Evolutionary conservation across 768 basidiomycete genomes (phyloP).

Genomic region (Serendipita vermifera): DNA sequence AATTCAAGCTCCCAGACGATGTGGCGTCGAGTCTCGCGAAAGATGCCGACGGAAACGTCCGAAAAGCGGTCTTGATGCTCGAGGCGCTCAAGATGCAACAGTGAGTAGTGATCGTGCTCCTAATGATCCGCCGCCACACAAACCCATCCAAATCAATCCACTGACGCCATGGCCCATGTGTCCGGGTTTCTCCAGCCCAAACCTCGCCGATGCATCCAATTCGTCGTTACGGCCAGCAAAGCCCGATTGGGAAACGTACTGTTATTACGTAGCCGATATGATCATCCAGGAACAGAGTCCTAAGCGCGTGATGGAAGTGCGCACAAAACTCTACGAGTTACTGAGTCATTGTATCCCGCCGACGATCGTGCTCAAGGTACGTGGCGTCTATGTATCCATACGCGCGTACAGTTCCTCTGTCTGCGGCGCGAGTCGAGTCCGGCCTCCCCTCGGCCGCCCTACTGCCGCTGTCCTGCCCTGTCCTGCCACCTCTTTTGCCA

Average conservation of each 20-base stretch:
- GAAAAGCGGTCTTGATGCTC: conserved; percentile 87
- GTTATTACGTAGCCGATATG: conserved; percentile 78
- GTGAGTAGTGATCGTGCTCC: conserved; percentile 31
- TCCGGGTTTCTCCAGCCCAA: conserved; percentile 40
- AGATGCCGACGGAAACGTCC: conserved; percentile 78
- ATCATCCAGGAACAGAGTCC: conserved; percentile 86
- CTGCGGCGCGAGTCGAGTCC: too few species aligned
- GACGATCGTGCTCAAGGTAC: conserved; percentile 77
- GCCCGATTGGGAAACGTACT: conserved; percentile 99
- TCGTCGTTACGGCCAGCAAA: conserved; percentile 64
- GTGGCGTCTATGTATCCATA: too few species aligned
- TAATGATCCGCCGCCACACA: background rate
- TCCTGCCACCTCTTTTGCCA: background rate
- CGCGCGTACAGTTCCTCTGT: too few species aligned
- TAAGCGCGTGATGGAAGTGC: conserved; percentile 78
- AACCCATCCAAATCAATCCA: background rate
- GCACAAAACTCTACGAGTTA: conserved; percentile 87
- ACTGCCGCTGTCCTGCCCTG: too few species aligned
- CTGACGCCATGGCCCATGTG: background rate
- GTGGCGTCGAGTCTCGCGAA: conserved; percentile 62
- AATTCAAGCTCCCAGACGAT: conserved; percentile 68
- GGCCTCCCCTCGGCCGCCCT: too few species aligned
- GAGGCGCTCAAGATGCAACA: conserved; percentile 97
- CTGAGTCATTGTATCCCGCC: conserved; percentile 96
- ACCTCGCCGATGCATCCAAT: conserved; percentile 39